Evolutionary conservation across 768 basidiomycete species (phyloP), one percentile per base, ranked within the genome.

Genomic region (Mrakia blollopis): DNA sequence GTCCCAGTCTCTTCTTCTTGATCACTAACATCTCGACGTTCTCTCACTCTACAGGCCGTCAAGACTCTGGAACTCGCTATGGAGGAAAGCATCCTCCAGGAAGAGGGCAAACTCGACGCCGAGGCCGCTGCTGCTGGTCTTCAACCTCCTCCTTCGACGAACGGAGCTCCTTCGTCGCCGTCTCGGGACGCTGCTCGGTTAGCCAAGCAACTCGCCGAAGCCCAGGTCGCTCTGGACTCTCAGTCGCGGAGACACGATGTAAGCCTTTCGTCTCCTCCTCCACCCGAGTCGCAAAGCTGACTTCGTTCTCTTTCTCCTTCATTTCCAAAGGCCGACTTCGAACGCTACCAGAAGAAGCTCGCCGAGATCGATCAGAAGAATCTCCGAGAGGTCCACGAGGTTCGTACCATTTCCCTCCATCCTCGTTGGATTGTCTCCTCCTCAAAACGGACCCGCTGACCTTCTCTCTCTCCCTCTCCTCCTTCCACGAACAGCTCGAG

Each of bases 61-160:
- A 89, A 88, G 73, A 86, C 88, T 14, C 86, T 95, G 18, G 93
- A 96, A 81, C 89, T 90, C 37, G 90, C 89, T 57, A 85, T 92
- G 39, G 90, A 92, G 78, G 86, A 88, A 80, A 87, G 86, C 73
- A 81, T 89, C n/a, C 80, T 85, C 14, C 84, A 82, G 32, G 88
- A 89, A 81, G 89, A 88, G 80, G 86, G 81, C 50, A 79, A 80
- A 28, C 73, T 81, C 18, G 79, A 80, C 16, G 80, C 79, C 14
- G 80, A 81, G 68, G 37, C 50, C 28, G 67, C 37, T 14, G 37
- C 50, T 28, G 60, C 37, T 14, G 32, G 52, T 57, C 61, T 54
- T n/a, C 25, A 30, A 25, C 21, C 39, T 28, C 63, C 73, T 47
- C 63, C 25, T 30, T n/a, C 8, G 11, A 37, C 60, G 16, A 50